Conservation (phyloP, 2,329 filamentous ascomycete species). For the Colletotrichum phormii region DNA sequence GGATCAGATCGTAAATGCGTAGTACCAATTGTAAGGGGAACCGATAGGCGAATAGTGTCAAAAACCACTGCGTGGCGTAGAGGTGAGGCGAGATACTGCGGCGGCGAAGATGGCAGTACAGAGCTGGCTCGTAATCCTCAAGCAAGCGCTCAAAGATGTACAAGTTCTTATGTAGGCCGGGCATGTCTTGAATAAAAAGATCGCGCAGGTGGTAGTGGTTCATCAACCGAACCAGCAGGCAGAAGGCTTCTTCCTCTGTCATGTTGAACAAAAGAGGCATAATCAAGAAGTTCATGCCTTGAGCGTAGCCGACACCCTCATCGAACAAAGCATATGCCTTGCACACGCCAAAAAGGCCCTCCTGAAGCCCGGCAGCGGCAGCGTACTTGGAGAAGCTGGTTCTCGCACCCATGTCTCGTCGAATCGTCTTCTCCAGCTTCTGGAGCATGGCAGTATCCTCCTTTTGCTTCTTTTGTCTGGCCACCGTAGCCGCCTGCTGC, state of each 20-base stretch:
- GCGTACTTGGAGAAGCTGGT: constrained; percentile 98
- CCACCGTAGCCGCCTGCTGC: constrained; percentile 71
- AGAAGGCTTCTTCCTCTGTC: constrained; percentile 97
- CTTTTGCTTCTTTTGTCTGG: constrained; percentile 82
- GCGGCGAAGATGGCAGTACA: constrained; percentile 94
- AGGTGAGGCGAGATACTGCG: constrained; percentile 89
- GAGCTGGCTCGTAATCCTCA: constrained; percentile 91
- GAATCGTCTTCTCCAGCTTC: constrained; percentile 92
- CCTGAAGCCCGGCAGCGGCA: constrained; percentile 89
- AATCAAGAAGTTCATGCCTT: constrained; percentile 98
- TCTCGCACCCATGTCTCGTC: constrained; percentile 87
- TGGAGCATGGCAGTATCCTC: constrained; percentile 79
- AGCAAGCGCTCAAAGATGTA: constrained; percentile 96
- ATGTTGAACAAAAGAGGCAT: constrained; percentile 99
- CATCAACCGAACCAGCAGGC: constrained; percentile 92
- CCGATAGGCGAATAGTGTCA: constrained; percentile 97
- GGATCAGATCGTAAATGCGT: constrained; percentile 94
- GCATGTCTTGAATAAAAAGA: constrained; percentile 96
- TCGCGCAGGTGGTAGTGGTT: constrained; percentile 94
- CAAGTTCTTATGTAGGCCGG: constrained; percentile 89
- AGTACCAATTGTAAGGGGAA: constrained; percentile 97
- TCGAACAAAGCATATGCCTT: constrained; percentile 98
- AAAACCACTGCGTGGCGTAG: constrained; percentile 98
- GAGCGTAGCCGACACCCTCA: constrained; percentile 93
- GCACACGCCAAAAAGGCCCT: constrained; percentile 93